Base-by-base conservation (phyloP, 495 filamentous ascomycete genomes). In the Aspergillus bertholletiae region DNA sequence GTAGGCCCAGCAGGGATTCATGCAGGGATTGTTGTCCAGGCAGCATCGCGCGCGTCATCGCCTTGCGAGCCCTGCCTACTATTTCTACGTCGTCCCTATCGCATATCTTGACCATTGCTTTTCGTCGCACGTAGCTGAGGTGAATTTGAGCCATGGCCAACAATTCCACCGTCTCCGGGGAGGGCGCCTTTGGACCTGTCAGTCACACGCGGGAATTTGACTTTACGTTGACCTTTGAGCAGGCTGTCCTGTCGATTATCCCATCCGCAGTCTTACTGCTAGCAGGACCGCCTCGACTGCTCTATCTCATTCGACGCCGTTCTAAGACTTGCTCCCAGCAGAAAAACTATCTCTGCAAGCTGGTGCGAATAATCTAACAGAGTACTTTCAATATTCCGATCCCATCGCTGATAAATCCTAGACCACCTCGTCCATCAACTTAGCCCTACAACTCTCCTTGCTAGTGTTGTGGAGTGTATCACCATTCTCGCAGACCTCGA, bases 21-120 rank as follows among this genome's bases (percentile, higher is more conserved):
- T 44, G 40, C 40, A 44, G 40, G 40, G 40, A 44, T 44, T 44
- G 40, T 44, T 44, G 40, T 44, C 40, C 40, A 44, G 40, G 40
- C 40, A 44, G 40, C 40, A 44, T 44, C 40, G 40, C 11, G 40
- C 40, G 40, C 40, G 40, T 44, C 40, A 44, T 44, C 40, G 40
- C 40, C 17, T 44, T 13, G 40, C 40, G 17, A 44, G 40, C 40
- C 40, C 40, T 44, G 17, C 40, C 40, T 44, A 44, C 40, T 44
- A 44, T 21, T 21, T 44, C 8, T 44, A 44, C 40, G 15, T 44
- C 40, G 7, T 44, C 21, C 40, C 40, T 44, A 20, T 44, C 8
- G n/a, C 40, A 44, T 44, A 44, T 44, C 40, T 28, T 28, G 27
- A 28, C 27, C 27, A 28, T 28, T 28, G 27, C 27, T 5, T 44